Evolutionary conservation across 768 basidiomycete genomes (phyloP), one percentile per base, ranked within the genome.

Genomic region (Tylopilus vinaceipallidus): DNA sequence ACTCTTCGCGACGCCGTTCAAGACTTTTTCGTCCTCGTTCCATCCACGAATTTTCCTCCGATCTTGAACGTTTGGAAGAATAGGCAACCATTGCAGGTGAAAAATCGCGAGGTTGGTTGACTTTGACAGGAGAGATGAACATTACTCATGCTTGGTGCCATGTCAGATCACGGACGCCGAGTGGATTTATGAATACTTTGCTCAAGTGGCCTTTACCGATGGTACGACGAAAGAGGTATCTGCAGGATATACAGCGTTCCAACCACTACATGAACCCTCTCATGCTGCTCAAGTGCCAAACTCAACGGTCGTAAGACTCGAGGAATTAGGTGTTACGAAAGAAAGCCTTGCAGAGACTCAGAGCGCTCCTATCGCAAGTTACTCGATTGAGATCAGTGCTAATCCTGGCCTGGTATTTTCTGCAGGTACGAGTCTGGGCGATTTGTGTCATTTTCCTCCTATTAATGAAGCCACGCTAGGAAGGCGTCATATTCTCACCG

Each of bases 31-130:
- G 20, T 63, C 19, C 47, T 60, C 3, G 52, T 63, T 24, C 61
- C 56, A 3, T 54, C 54, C 22, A 63, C 61, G 11, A 63, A 60
- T 32, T 54, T 58, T 16, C 61, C 61, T 20, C 55, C 51, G 2
- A 46, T 38, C 2, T 13, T 54, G 23, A n/a, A n/a, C n/a, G n/a
- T n/a, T n/a, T n/a, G n/a, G n/a, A n/a, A n/a, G n/a, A n/a, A n/a
- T n/a, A n/a, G n/a, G n/a, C n/a, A n/a, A n/a, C n/a, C n/a, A n/a
- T n/a, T n/a, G n/a, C n/a, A n/a, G n/a, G n/a, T n/a, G n/a, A n/a
- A n/a, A n/a, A n/a, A n/a, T n/a, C n/a, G n/a, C n/a, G n/a, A n/a
- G n/a, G n/a, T n/a, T n/a, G n/a, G n/a, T n/a, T n/a, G n/a, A n/a
- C n/a, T n/a, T n/a, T n/a, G n/a, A n/a, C n/a, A n/a, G n/a, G n/a